Percentiles rank a stretch among this genome's conserved stretches.
These are phyloP conservation scores for Cystobasidium onofrii DNA, from an alignment of 768 basidiomycete genomes.

Conservation along the genomic window DNA sequence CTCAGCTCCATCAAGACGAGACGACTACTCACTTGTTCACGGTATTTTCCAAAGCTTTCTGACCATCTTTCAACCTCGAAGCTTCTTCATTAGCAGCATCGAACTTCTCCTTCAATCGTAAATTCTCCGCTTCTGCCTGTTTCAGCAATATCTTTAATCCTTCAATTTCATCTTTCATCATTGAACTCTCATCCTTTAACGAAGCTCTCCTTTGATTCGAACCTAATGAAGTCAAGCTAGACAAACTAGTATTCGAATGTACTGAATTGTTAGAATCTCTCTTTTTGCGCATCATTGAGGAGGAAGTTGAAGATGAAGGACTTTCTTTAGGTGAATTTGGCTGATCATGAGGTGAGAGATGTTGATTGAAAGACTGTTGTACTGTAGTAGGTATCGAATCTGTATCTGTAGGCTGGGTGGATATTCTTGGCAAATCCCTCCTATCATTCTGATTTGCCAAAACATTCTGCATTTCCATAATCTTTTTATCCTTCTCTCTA, in stretches of 20 bases:
- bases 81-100: conserved; percentile 59
- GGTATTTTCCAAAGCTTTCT: conserved; percentile 67
- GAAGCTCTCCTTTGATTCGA: background rate
- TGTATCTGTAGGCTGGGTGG: background rate
- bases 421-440: background rate
- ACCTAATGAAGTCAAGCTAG: conserved; percentile 4
- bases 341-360: background rate
- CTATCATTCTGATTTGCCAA: background rate
- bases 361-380: conserved; percentile 4
- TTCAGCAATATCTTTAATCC: conserved; percentile 85
- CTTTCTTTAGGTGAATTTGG: background rate
- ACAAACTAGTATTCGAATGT: conserved; percentile 28
- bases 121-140: conserved; percentile 77
- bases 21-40: conserved; percentile 51
- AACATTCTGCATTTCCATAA: background rate
- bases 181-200: conserved; percentile 38
- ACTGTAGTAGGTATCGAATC: background rate
- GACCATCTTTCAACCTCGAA: conserved; percentile 67
- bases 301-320: background rate
- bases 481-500: background rate
- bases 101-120: conserved; percentile 70
- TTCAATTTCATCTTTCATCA: conserved; percentile 58
- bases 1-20: background rate
- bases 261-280: conserved; percentile 7
- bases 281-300: background rate